Base-by-base conservation (phyloP, 148 eudicot genomes). In the Fagopyrum homotropicum region DNA sequence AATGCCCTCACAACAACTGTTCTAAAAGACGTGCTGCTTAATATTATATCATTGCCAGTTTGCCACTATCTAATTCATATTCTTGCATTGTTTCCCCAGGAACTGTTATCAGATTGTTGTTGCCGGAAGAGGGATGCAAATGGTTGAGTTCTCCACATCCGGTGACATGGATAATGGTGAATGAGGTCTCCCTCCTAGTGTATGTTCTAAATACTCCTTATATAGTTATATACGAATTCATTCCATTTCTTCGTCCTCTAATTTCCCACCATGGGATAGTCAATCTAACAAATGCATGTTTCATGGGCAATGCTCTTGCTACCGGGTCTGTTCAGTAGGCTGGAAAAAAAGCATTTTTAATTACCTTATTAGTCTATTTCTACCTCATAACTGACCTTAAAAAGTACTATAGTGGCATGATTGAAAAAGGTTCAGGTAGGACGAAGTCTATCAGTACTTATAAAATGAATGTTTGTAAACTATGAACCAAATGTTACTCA, bases 101-200 rank as follows among this genome's bases (percentile, higher is more conserved):
- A 80, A 86, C 78, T 70, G 73, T 79, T 95, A 90, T 90, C 88
- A 86, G 86, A 86, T 95, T 77, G 88, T 79, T 60, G 91, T 95
- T 47, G 92, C 94, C 78, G 98, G 99, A 72, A 85, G 99, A 84
- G 98, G 97, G 78, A 89, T 92, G 92, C 98, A 95, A 75, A 84
- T 88, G 86, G 83, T 90, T 26, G 92, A 86, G 75, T 86, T 92
- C 81, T 83, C 81, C 66, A 74, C 85, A 77, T 77, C 90, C 63
- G 55, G 35, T 60, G 76, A 60, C 73, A 60, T 56, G 74, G 75
- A 79, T 50, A 76, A 12, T 50, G 74, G 72, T 73, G 79, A 81
- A 55, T 73, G 78, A 63, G n/a, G 7, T 29, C 11, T 29, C 1
- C 44, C 0, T 59, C 0, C 4, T 9, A 30, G 45, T 63, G 16